A percentile compares a stretch with the other conserved stretches of the same genome.
phyloP scores from a whole-genome alignment of 2,329 filamentous ascomycete species.

The Hymenoscyphus occultus region DNA sequence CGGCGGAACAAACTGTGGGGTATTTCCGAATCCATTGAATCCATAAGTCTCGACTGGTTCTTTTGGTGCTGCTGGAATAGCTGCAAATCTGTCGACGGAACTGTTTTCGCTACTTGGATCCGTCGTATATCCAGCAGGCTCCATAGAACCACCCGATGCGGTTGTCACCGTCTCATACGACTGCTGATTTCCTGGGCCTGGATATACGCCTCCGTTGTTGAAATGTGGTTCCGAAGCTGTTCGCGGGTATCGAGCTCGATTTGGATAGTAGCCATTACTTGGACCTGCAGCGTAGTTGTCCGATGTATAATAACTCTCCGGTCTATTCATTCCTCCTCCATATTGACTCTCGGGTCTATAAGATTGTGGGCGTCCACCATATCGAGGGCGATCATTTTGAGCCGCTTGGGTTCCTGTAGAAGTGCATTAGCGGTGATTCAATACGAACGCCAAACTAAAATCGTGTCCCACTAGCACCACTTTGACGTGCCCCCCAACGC shows the following conservation, averaged over 20 bases:
- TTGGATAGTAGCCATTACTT: constrained; percentile 35
- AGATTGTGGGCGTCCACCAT: constrained; percentile 34
- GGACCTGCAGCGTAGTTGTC: constrained; percentile 28
- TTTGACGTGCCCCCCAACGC: constrained; percentile 14
- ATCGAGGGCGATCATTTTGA: constrained; percentile 31
- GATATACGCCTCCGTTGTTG: constrained; percentile 32
- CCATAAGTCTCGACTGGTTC: constrained; percentile 64
- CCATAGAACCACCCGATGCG: constrained; percentile 67
- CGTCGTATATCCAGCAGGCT: constrained; percentile 76
- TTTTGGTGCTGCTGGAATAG: constrained; percentile 44
- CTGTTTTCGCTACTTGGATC: constrained; percentile 90
- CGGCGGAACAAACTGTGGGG: constrained; percentile 40
- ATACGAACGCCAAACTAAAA: constrained; percentile 8
- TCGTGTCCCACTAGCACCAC: not conserved
- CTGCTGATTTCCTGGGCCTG: constrained; percentile 31
- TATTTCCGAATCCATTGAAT: constrained; percentile 45
- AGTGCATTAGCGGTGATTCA: constrained; percentile 22
- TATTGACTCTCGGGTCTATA: constrained; percentile 34
- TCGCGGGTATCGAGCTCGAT: constrained; percentile 35
- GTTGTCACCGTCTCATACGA: constrained; percentile 87
- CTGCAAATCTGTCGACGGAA: constrained; percentile 72
- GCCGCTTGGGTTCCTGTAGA: constrained; percentile 33
- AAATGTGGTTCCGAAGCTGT: constrained; percentile 35
- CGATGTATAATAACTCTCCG: constrained; percentile 43
- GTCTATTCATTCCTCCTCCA: constrained; percentile 41